Conservation (phyloP, 345 rosid genomes). For the Fremontodendron californicum region DNA sequence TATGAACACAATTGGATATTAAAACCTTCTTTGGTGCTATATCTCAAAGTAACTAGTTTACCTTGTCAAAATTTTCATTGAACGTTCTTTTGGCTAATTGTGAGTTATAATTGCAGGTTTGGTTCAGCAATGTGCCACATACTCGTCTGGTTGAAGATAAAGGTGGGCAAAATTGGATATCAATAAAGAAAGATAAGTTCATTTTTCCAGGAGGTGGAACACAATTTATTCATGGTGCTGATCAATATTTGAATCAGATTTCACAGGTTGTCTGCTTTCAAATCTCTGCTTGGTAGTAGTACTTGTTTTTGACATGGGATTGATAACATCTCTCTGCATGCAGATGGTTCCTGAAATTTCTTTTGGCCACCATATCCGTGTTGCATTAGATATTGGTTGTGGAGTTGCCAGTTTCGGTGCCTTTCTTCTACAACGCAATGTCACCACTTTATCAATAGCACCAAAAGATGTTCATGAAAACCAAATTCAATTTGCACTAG, state of each 20-base stretch:
- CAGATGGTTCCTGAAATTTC: constrained; percentile 64
- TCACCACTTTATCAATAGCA: constrained; percentile 49
- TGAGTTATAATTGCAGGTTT: constrained; percentile 33
- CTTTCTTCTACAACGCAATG: constrained; percentile 43
- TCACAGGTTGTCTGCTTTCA: constrained; percentile 39
- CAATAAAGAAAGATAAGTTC: constrained; percentile 42
- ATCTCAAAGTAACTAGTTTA: neutral
- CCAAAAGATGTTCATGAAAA: constrained; percentile 53
- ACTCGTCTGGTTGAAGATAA: constrained; percentile 43
- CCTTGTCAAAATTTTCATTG: neutral
- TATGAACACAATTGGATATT: neutral
- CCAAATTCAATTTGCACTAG: constrained; percentile 53
- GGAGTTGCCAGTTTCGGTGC: constrained; percentile 72
- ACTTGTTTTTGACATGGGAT: neutral
- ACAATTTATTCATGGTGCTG: constrained; percentile 45
- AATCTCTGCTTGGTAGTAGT: neutral
- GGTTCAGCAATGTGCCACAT: constrained; percentile 55
- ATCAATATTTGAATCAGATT: constrained; percentile 51
- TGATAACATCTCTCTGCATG: constrained; percentile 21
- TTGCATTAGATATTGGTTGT: constrained; percentile 52
- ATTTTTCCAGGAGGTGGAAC: constrained; percentile 49
- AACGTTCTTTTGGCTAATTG: neutral
- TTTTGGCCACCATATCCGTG: constrained; percentile 42
- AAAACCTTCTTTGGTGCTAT: neutral
- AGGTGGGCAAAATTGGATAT: constrained; percentile 48